Conservation (phyloP, 306 rosid genomes). For the Luffa aegyptiaca region DNA sequence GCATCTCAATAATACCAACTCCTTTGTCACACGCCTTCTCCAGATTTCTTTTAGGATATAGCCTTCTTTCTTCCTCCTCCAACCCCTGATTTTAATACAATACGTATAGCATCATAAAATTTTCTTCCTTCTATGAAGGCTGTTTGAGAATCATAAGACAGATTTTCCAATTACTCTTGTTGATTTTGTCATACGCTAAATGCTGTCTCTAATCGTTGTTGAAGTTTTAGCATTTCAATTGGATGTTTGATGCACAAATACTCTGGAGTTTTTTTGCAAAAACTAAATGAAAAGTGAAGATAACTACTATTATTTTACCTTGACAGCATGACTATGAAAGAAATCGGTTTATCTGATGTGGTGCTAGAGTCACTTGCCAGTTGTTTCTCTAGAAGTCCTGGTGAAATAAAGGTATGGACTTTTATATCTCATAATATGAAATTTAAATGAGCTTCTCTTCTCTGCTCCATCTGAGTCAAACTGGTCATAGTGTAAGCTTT, state of each 20-base stretch:
- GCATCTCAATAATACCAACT: not conserved
- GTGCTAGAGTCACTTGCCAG: constrained; percentile 67
- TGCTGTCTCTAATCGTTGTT: not conserved
- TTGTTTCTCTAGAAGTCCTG: constrained; percentile 67
- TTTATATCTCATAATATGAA: not conserved
- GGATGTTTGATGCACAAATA: not conserved
- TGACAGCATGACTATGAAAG: constrained; percentile 66
- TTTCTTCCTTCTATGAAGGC: not conserved
- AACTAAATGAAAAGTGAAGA: constrained; percentile 4
- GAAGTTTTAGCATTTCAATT: constrained; percentile 5
- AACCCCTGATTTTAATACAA: not conserved
- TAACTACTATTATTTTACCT: constrained; percentile 19
- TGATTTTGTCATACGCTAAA: not conserved
- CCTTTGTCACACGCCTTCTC: not conserved
- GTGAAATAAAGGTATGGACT: constrained; percentile 60
- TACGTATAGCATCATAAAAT: not conserved
- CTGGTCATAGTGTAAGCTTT: constrained; percentile 68
- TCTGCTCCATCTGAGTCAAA: constrained; percentile 30
- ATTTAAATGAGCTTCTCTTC: constrained; percentile 14
- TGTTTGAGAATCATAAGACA: not conserved
- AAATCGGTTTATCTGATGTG: constrained; percentile 61
- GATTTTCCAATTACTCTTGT: not conserved
- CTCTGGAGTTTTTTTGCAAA: not conserved
- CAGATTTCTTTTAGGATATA: not conserved
- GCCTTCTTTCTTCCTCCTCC: not conserved